Base-by-base conservation (phyloP, 1,284 basidiomycete genomes). In the Cystobasidiaceae sp. region DNA sequence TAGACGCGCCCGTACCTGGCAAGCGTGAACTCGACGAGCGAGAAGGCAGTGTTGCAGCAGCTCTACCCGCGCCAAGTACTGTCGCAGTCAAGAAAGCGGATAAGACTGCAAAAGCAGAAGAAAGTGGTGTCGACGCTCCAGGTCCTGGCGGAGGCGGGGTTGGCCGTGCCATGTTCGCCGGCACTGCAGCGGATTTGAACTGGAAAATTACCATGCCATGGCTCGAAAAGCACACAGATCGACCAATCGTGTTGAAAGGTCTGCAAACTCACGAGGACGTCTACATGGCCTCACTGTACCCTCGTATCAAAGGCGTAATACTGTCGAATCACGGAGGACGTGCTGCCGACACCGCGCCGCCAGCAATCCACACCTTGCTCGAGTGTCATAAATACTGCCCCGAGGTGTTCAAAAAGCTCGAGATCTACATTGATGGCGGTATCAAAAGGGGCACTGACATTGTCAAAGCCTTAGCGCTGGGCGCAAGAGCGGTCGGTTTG, bases 401-500 rank as follows among this genome's bases (percentile, higher is more conserved):
- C 0, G 85, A 88, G 67, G 80, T 90, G n/a, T 87, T 93, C 67
- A 75, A 82, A 28, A 76, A 77, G 71, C 69, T 81, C 62, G 82
- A 84, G 84, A 88, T 97, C 15, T 93, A 89, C 72, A 84, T 94
- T 63, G 93, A 97, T 75, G 93, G 93, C 15, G 93, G 92, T 3
- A 81, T 92, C 33, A 81, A 82, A 58, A 82, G 93, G 45, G 93
- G 93, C 23, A 92, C 89, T 81, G 91, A 93, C 76, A 86, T 94
- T 7, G 78, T 97, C 58, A 97, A 97, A 77, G 91, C 92, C 0
- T 78, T 97, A 1, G 93, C 90, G 70, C 80, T 97, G 27, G 93
- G 93, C 39, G 93, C 93, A 1, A 87, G 80, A 69, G 91, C 89
- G 3, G 91, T 94, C 5, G 93, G 93, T 1, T 79, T 97, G 25